Evolutionary conservation across 768 basidiomycete species (phyloP).

Genomic region (Amanita rimosa): DNA sequence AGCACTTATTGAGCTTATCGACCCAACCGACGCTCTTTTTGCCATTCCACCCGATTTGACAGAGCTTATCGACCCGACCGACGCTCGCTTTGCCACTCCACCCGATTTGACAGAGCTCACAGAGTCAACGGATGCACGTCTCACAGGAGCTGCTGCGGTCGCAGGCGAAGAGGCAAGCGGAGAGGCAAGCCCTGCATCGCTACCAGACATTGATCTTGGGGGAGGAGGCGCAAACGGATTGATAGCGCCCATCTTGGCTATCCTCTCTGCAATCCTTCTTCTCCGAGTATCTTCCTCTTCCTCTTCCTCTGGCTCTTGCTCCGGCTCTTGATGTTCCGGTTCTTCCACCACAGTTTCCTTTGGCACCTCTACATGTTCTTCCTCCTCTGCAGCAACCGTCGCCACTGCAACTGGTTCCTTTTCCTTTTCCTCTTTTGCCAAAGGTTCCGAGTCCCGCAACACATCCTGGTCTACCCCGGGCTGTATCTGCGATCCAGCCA

Average conservation of each 20-base stretch:
- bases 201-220: constrained; percentile 10
- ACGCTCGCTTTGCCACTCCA: not conserved
- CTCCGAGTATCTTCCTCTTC: constrained; percentile 44
- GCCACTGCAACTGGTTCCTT: not conserved
- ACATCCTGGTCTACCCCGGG: not conserved
- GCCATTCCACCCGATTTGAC: constrained; percentile 2
- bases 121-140: constrained; percentile 3
- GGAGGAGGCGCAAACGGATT: constrained; percentile 33
- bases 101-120: not conserved
- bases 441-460: constrained; percentile 4
- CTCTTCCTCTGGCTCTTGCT: constrained; percentile 31
- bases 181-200: not conserved
- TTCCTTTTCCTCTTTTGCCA: constrained; percentile 10
- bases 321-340: constrained; percentile 4
- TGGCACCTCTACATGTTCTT: not conserved
- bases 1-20: not conserved
- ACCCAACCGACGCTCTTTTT: not conserved
- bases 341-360: constrained; percentile 1
- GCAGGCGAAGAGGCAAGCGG: not conserved
- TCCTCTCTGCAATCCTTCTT: constrained; percentile 50
- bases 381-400: constrained; percentile 4
- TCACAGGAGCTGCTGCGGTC: not conserved
- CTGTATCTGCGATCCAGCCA: not conserved
- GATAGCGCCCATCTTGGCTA: constrained; percentile 59
- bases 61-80: not conserved